Conservation (phyloP, 108 stramenopile genomes). For the Conticribra guillardii region DNA sequence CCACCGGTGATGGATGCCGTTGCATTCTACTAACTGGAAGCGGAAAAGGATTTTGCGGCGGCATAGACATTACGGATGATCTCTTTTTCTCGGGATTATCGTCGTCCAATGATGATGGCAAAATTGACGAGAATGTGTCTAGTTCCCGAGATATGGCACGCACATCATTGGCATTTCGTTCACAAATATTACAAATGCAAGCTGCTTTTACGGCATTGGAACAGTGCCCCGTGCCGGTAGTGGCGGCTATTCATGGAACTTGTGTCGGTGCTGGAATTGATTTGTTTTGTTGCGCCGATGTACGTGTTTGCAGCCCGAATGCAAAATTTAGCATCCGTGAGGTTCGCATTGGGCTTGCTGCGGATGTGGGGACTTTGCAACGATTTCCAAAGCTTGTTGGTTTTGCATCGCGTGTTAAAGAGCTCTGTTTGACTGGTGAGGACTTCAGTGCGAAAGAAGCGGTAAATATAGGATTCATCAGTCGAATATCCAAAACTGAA, state of each 20-base stretch:
- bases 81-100: slow-evolving; percentile 44
- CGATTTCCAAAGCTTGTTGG: slow-evolving; percentile 78
- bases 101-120: not conserved
- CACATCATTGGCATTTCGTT: slow-evolving; percentile 64
- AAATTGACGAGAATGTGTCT: slow-evolving; percentile 10
- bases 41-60: slow-evolving; percentile 76
- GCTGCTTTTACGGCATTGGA: slow-evolving; percentile 72
- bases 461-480: slow-evolving; percentile 69
- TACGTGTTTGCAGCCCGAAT: slow-evolving; percentile 61
- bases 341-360: slow-evolving; percentile 74
- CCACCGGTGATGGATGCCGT: slow-evolving; percentile 63
- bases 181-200: slow-evolving; percentile 78
- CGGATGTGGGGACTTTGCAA: slow-evolving; percentile 84
- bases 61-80: slow-evolving; percentile 70
- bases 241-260: slow-evolving; percentile 75
- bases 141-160: slow-evolving; percentile 56
- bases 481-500: slow-evolving; percentile 49
- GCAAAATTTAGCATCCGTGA: slow-evolving; percentile 70
- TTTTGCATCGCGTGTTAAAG: slow-evolving; percentile 62
- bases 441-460: slow-evolving; percentile 66
- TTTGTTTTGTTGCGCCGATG: slow-evolving; percentile 67
- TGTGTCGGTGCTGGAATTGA: slow-evolving; percentile 84
- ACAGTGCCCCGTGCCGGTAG: slow-evolving; percentile 79
- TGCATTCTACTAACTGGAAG: slow-evolving; percentile 65
- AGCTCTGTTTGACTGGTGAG: slow-evolving; percentile 75